Base-by-base conservation (phyloP, 768 basidiomycete species). In the Thelephora aurantiotincta region DNA sequence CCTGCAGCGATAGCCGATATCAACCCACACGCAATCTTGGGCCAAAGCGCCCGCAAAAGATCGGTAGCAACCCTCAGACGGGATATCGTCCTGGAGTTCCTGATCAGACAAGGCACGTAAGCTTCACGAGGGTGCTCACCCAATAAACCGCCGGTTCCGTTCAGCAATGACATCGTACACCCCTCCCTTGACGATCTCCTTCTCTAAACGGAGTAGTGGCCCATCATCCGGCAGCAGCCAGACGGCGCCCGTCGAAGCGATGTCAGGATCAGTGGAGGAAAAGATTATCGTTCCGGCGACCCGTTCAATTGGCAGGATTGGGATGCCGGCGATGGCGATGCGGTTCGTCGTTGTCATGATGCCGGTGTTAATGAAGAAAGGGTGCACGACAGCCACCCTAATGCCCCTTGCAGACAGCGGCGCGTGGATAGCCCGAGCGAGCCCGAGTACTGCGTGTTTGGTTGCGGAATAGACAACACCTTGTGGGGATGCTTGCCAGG, bases 141-240 rank as follows among this genome's bases (percentile, higher is more conserved):
- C 38, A 11, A 18, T 16, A 18, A 41, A 22, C 22, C 16, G 38
- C 22, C 14, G 7, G 38, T 22, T 41, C 22, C 38, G 38, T 18
- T 41, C 38, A 14, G 16, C 22, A 11, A 63, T 36, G 13, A 58
- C 35, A n/a, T 51, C 52, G 45, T 63, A 64, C 33, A 63, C 55
- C 4, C 61, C 60, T 16, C 43, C 43, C 3, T 44, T 50, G 2
- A 63, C 48, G 3, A 47, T 47, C 22, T 56, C 50, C 3, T 54
- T 47, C 37, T 55, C 57, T 1, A 63, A 42, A 5, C 58, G 53
- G 33, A 57, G 51, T n/a, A 58, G 54, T 5, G 48, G 50, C 6
- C 60, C 59, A 18, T 58, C 58, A 41, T 63, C 63, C 2, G 59
- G 63, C 6, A 64, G 50, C 18, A 60, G 54, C 51, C 56, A 64